Percentiles rank a stretch among this genome's conserved stretches.
Conservation (phyloP, 2,329 filamentous ascomycete genomes). For the Aspergillus intermedius region DNA sequence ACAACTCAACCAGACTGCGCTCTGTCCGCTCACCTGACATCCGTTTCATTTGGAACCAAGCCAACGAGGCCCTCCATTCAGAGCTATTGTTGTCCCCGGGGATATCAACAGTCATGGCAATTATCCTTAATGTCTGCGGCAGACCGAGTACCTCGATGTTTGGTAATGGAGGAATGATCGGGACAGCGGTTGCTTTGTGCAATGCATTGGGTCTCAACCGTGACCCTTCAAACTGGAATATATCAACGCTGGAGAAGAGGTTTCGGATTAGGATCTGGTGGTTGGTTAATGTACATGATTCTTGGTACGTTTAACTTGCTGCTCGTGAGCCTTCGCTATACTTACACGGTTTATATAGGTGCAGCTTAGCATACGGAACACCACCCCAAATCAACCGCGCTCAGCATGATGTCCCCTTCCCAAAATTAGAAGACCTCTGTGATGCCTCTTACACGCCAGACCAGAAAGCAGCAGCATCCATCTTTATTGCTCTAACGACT, state of each 20-base stretch:
- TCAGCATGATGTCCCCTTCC: constrained; percentile 46
- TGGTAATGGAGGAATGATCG: constrained; percentile 48
- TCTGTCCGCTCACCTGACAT: constrained; percentile 42
- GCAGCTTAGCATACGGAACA: constrained; percentile 49
- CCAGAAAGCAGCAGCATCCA: constrained; percentile 22
- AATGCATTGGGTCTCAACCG: constrained; percentile 52
- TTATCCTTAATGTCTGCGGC: constrained; percentile 50
- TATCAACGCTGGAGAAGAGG: constrained; percentile 46
- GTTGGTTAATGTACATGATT: constrained; percentile 49
- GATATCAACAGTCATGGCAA: constrained; percentile 48
- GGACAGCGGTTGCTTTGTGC: constrained; percentile 47
- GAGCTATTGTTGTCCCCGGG: constrained; percentile 50
- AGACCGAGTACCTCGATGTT: constrained; percentile 50
- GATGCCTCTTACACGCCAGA: constrained; percentile 6
- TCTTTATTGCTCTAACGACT: constrained; percentile 43
- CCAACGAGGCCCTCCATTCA: constrained; percentile 49
- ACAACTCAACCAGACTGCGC: constrained; percentile 29
- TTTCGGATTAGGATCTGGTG: constrained; percentile 53
- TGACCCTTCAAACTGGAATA: constrained; percentile 48
- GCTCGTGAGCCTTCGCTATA: too few relatives aligned
- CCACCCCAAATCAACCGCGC: constrained; percentile 42
- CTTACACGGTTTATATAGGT: constrained; percentile 27
- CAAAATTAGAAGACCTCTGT: constrained; percentile 32
- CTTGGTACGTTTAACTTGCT: constrained; percentile 38
- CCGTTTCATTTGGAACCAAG: constrained; percentile 54